These are phyloP conservation scores for Scheffersomyces amazonensis DNA, from an alignment of 805 yeast genomes.

Conservation along the genomic window DNA sequence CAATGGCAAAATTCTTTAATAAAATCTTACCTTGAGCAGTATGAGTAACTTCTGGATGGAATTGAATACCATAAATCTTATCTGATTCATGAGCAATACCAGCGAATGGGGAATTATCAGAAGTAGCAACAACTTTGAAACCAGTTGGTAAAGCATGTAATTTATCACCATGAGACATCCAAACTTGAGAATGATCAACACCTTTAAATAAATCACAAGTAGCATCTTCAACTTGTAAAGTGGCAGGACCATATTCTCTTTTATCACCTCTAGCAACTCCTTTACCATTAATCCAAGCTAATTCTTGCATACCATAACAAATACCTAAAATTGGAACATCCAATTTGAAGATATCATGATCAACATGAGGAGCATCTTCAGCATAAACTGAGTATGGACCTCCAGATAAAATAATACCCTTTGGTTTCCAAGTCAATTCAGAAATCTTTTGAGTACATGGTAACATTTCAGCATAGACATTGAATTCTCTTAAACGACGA, in stretches of 20 bases:
- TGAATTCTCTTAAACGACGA: constrained; percentile 95
- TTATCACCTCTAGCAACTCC: constrained; percentile 94
- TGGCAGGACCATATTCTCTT: constrained; percentile 98
- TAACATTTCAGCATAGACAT: constrained; percentile 98
- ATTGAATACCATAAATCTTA: constrained; percentile 90
- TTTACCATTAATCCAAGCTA: constrained; percentile 96
- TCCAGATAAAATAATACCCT: constrained; percentile 94
- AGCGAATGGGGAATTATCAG: constrained; percentile 93
- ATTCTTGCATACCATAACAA: constrained; percentile 98
- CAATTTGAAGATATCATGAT: constrained; percentile 85
- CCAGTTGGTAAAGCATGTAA: constrained; percentile 86
- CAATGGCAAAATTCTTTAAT: constrained; percentile 88
- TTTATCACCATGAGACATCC: constrained; percentile 99
- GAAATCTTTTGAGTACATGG: constrained; percentile 98
- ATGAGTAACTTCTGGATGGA: constrained; percentile 99
- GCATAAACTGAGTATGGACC: constrained; percentile 98
- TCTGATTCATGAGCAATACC: constrained; percentile 79
- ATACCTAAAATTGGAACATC: constrained; percentile 94
- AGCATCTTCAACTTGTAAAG: constrained; percentile 69
- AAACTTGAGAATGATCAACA: constrained; percentile 91
- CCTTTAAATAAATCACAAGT: constrained; percentile 75
- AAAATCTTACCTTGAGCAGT: constrained; percentile 85
- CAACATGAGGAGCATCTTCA: constrained; percentile 95
- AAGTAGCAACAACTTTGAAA: constrained; percentile 83
- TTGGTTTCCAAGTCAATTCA: constrained; percentile 91